Evolutionary conservation across 352 stramenopile genomes (phyloP), one percentile per base, ranked within the genome.

Genomic region (Phytophthora vignae): DNA sequence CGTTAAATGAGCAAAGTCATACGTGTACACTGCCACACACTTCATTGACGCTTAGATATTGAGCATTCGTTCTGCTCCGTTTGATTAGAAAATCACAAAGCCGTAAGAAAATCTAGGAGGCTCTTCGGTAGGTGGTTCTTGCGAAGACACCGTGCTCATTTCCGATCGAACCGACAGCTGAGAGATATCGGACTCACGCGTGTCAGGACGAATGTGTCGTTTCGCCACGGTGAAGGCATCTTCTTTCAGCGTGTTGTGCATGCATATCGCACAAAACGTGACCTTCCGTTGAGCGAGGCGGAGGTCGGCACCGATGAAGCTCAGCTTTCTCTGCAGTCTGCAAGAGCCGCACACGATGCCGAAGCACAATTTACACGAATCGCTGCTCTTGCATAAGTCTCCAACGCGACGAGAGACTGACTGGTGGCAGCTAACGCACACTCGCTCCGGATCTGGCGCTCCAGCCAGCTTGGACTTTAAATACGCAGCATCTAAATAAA

Each of bases 341-440:
- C 63, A 70, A 19, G 44, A 42, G 19, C 15, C 29, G 44, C 63
- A 70, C 3, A 70, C 31, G 19, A 64, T 31, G n/a, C 56, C 54
- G 22, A 62, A 70, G 55, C 63, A 70, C 4, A 70, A 29, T 7
- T 50, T 63, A 14, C 63, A 70, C 5, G 54, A 22, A 25, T 27
- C 21, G 17, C 25, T 29, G 22, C 36, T 19, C 33, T 67, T 67
- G 8, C 22, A 14, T 15, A 67, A 67, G 46, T 66, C 60, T 7
- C 55, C 64, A 17, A 44, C 36, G 10, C 36, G 36, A 17, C 36
- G 36, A 44, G 36, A 44, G 10, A 44, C 36, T 17, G 11, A 5
- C 36, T 44, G 17, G 6, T 17, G 10, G 36, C 36, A 44, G 14
- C 11, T 44, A 17, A 44, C 36, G 36, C 36, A 44, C 10, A 44